These are phyloP conservation scores for Sarocladium brachiariae DNA, from an alignment of 2,329 filamentous ascomycete genomes.

Conservation along the genomic window DNA sequence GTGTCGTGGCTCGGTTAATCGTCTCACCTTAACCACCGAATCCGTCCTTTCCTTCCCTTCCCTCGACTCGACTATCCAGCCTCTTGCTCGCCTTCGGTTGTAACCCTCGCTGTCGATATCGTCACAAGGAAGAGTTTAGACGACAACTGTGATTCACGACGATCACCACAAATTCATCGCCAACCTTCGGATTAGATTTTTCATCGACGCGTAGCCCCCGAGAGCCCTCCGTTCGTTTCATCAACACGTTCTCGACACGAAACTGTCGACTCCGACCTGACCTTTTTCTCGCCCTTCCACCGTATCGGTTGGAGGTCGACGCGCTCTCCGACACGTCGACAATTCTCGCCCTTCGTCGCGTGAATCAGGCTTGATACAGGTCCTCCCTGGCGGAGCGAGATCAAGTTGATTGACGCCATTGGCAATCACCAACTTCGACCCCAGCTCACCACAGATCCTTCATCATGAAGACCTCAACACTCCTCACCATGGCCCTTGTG, in stretches of 20 bases:
- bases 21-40: neutral
- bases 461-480: slow-evolving; percentile 25
- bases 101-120: neutral
- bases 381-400: slow-evolving; percentile 9
- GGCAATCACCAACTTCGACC: neutral
- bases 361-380: slow-evolving; percentile 8
- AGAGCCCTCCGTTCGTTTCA: neutral
- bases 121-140: neutral
- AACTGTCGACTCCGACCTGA: neutral
- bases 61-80: neutral
- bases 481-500: slow-evolving; percentile 22
- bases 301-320: neutral
- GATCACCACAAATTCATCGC: neutral
- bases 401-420: slow-evolving; percentile 16
- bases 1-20: neutral
- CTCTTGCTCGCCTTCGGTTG: neutral
- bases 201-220: neutral
- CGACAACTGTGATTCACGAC: neutral
- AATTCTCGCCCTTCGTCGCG: neutral
- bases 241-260: neutral
- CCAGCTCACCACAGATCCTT: neutral
- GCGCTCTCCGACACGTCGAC: neutral
- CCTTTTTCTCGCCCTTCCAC: neutral
- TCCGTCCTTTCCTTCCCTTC: neutral
- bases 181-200: neutral